Evolutionary conservation across 2,329 filamentous ascomycete species (phyloP).

Genomic region (Nannizziopsis barbatae): DNA sequence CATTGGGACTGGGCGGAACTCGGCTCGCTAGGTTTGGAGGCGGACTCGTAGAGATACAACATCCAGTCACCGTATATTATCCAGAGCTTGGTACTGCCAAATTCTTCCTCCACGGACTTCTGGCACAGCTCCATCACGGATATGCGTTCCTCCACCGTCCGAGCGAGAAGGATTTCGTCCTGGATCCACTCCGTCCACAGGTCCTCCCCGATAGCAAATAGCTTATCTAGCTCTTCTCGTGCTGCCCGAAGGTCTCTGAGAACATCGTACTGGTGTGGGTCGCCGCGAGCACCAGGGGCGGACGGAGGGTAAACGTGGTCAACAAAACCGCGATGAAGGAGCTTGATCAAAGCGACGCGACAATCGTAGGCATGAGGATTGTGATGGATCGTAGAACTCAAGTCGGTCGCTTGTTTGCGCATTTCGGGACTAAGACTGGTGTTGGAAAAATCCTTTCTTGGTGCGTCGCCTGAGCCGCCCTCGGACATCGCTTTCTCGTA

Average conservation of each 20-base stretch:
- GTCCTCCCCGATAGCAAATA: constrained; percentile 53
- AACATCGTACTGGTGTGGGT: constrained; percentile 37
- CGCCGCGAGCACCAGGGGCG: constrained; percentile 35
- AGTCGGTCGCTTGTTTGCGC: constrained; percentile 31
- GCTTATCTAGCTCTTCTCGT: constrained; percentile 49
- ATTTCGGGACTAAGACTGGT: constrained; percentile 34
- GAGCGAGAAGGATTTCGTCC: constrained; percentile 50
- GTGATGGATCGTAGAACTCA: constrained; percentile 35
- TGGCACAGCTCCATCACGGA: constrained; percentile 49
- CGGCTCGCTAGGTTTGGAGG: constrained; percentile 27
- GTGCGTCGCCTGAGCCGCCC: constrained; percentile 27
- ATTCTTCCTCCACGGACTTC: constrained; percentile 50
- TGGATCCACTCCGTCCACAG: constrained; percentile 54
- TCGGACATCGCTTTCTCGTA: constrained; percentile 39
- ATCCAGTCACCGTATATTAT: constrained; percentile 52
- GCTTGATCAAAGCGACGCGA: constrained; percentile 37
- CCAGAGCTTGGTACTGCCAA: constrained; percentile 51
- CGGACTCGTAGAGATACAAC: constrained; percentile 44
- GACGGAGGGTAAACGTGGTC: constrained; percentile 39
- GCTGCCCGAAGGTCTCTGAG: constrained; percentile 38
- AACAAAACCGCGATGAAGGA: constrained; percentile 38
- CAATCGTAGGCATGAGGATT: constrained; percentile 39
- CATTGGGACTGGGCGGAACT: constrained; percentile 27
- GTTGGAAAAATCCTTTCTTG: constrained; percentile 32
- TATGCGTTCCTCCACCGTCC: constrained; percentile 46